Percentiles rank a stretch among this genome's conserved stretches.
Conservation (phyloP, 2,329 filamentous ascomycete species). For the Scolecobasidium constrictum region DNA sequence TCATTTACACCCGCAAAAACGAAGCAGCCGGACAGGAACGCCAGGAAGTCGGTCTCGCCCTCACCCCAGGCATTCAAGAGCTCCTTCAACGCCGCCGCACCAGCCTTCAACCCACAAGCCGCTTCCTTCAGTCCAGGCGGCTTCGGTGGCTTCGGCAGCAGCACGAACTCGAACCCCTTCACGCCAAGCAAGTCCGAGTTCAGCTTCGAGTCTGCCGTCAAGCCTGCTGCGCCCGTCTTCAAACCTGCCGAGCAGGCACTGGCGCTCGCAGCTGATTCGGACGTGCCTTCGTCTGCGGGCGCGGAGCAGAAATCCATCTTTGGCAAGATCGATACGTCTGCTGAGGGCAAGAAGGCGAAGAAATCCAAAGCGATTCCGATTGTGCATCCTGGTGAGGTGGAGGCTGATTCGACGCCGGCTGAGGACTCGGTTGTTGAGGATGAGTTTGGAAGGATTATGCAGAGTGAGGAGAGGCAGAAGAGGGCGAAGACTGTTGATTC, state of each 20-base stretch:
- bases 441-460: slow-evolving; percentile 49
- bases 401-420: slow-evolving; percentile 23
- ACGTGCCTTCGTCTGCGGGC: slow-evolving; percentile 19
- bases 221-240: slow-evolving; percentile 16
- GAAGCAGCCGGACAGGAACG: slow-evolving; percentile 2
- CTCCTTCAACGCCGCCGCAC: slow-evolving; percentile 59
- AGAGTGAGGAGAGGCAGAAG: slow-evolving; percentile 61
- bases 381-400: slow-evolving; percentile 46
- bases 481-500: slow-evolving; percentile 54
- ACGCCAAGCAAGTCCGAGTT: slow-evolving; percentile 17
- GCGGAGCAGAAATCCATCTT: neutral
- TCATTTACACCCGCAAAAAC: slow-evolving; percentile 28
- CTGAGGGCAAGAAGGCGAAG: slow-evolving; percentile 56
- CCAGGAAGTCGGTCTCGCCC: slow-evolving; percentile 35
- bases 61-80: slow-evolving; percentile 31
- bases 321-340: slow-evolving; percentile 48
- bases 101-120: slow-evolving; percentile 55
- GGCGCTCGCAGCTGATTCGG: neutral
- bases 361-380: slow-evolving; percentile 80
- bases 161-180: slow-evolving; percentile 1
- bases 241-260: slow-evolving; percentile 10
- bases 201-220: slow-evolving; percentile 23
- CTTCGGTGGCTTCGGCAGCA: slow-evolving; percentile 7
- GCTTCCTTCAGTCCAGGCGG: slow-evolving; percentile 3
- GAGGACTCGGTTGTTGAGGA: slow-evolving; percentile 19